Evolutionary conservation across 1,284 basidiomycete species (phyloP), one percentile per base, ranked within the genome.

Genomic region (Neonothopanus nambi): DNA sequence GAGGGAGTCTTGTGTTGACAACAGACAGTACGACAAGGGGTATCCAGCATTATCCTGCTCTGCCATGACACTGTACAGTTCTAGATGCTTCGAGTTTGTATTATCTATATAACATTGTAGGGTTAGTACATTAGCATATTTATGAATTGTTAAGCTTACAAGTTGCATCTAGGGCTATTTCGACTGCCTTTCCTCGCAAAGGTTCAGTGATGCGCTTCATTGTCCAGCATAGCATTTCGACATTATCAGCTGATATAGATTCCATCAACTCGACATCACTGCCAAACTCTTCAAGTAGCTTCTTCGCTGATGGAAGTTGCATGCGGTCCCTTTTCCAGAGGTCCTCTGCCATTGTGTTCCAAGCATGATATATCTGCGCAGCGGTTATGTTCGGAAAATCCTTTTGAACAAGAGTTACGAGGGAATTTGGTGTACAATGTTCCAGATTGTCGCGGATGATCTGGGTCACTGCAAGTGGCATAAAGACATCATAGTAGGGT

Each of bases 1-100:
- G 17, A 64, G 59, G 13, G 68, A 51, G 4, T 41, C 38, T 9
- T 63, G 61, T 2, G 68, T 70, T 13, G 65, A 66, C n/a, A 69
- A 51, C 3, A 70, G 54, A 41, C 63, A 67, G 51, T 70, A 70
- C 15, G 60, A 59, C 17, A 70, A 49, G 2, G 66, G 66, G 46
- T 65, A 64, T 3, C 69, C 67, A 4, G 63, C 61, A 52, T 62
- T 62, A 49, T 71, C 65, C 39, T 64, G 42, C 52, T 70, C 68
- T 2, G 51, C 61, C 41, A 71, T 57, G 23, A 70, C 51, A n/a
- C 56, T 61, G 43, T 70, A 70, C 0, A 71, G 59, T 54, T 70
- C 64, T 3, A 70, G 63, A 41, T 68, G 54, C 36, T 57, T 62
- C 3, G 63, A 57, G 39, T 71, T 71, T 11, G 66, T 70, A 39